Conservation (phyloP, 305 asterid genomes). For the Fraxinus angustifolia region DNA sequence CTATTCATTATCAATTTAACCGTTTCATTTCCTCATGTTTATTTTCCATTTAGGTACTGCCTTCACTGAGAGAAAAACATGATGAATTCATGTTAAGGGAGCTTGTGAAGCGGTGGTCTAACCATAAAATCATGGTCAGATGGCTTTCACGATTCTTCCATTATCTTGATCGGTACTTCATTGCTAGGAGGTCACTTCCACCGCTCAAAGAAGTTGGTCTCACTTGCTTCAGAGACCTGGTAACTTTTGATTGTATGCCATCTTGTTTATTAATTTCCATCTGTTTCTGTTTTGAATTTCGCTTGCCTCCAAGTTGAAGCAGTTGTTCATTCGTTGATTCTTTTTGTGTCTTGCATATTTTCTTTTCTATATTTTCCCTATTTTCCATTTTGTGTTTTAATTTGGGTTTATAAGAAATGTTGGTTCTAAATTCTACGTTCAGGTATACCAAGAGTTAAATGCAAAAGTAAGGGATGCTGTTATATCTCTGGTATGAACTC, state of each 20-base stretch:
- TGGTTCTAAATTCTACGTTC: slow-evolving; percentile 22
- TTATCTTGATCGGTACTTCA: slow-evolving; percentile 79
- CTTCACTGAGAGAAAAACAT: slow-evolving; percentile 73
- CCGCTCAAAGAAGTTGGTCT: slow-evolving; percentile 71
- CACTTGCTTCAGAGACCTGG: slow-evolving; percentile 73
- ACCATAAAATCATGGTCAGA: slow-evolving; percentile 79
- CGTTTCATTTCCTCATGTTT: neutral
- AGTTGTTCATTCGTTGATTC: slow-evolving; percentile 3
- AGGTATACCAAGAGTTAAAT: slow-evolving; percentile 67
- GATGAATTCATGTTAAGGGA: slow-evolving; percentile 78
- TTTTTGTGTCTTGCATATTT: neutral
- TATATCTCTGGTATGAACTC: slow-evolving; percentile 56
- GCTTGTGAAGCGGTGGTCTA: slow-evolving; percentile 68
- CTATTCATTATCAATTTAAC: neutral
- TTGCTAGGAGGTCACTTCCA: slow-evolving; percentile 76
- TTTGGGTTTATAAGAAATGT: slow-evolving; percentile 5
- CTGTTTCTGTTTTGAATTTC: too few species aligned
- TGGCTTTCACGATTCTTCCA: slow-evolving; percentile 79
- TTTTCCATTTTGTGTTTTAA: neutral
- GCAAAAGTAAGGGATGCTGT: slow-evolving; percentile 76
- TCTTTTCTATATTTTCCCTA: neutral
- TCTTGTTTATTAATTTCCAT: neutral
- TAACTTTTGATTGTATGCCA: slow-evolving; percentile 21
- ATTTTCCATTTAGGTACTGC: slow-evolving; percentile 47
- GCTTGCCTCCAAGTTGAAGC: neutral